Evolutionary conservation across 1,139 yeast species (phyloP).

Genomic region (Candida freyschussii): DNA sequence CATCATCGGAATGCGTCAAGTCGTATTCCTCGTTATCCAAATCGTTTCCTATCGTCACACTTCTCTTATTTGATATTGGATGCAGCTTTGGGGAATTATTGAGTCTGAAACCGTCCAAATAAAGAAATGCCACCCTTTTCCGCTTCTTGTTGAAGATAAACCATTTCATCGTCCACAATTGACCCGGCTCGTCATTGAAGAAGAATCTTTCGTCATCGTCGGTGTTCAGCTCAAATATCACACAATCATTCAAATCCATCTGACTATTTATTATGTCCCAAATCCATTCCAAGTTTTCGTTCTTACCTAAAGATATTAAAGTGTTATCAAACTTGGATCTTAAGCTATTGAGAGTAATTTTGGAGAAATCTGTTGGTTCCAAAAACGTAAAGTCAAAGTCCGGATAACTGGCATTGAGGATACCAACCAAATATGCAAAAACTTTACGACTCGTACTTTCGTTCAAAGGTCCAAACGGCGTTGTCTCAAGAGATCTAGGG

Average conservation of each 20-base stretch:
- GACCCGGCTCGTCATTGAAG: slow-evolving; percentile 51
- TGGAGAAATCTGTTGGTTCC: slow-evolving; percentile 80
- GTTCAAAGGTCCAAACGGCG: slow-evolving; percentile 93
- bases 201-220: slow-evolving; percentile 46
- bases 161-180: slow-evolving; percentile 87
- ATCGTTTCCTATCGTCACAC: slow-evolving; percentile 32
- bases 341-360: slow-evolving; percentile 47
- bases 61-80: slow-evolving; percentile 24
- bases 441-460: slow-evolving; percentile 80
- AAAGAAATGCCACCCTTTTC: slow-evolving; percentile 85
- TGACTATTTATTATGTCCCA: slow-evolving; percentile 89
- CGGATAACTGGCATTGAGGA: slow-evolving; percentile 87
- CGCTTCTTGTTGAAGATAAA: slow-evolving; percentile 86
- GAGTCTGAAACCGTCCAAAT: slow-evolving; percentile 41
- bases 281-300: slow-evolving; percentile 59
- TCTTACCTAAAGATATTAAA: slow-evolving; percentile 69
- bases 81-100: slow-evolving; percentile 27
- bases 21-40: slow-evolving; percentile 46
- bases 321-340: slow-evolving; percentile 75
- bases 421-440: slow-evolving; percentile 86
- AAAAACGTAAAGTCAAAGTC: slow-evolving; percentile 90
- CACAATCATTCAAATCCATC: slow-evolving; percentile 72
- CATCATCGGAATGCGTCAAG: slow-evolving; percentile 35
- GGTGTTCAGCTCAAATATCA: slow-evolving; percentile 17
- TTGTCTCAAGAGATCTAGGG: slow-evolving; percentile 34